A percentile compares a stretch with the other conserved stretches of the same genome.
These are phyloP conservation scores for Rhizophora apiculata DNA, from an alignment of 345 rosid genomes.

Conservation along the genomic window DNA sequence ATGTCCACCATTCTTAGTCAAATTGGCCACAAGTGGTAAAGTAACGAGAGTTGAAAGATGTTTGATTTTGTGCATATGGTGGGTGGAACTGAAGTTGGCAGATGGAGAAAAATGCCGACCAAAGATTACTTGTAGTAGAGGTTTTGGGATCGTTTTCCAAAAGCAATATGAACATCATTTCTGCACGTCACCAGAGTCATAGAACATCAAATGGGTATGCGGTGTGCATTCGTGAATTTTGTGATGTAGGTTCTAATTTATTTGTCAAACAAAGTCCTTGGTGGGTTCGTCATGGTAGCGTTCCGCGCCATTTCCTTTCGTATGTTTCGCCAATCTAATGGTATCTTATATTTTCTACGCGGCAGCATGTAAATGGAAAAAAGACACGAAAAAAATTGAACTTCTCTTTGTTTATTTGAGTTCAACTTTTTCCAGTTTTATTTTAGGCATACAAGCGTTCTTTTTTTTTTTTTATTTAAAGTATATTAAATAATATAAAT, in stretches of 20 bases:
- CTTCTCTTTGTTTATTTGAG: no score
- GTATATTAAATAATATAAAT: no score
- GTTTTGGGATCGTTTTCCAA: conserved; percentile 18
- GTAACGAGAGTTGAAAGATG: background rate
- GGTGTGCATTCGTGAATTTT: conserved; percentile 16
- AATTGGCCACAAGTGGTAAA: background rate
- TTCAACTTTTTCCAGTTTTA: no score
- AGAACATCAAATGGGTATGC: background rate
- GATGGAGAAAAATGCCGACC: conserved; percentile 19
- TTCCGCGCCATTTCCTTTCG: no score
- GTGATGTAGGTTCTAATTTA: no score
- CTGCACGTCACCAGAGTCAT: conserved; percentile 2
- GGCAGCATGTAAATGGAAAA: no score
- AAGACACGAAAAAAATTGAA: no score
- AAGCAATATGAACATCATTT: background rate
- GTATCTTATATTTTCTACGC: no score
- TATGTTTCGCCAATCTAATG: no score
- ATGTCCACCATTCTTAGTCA: background rate
- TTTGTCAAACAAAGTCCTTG: background rate
- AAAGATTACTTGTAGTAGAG: conserved; percentile 19
- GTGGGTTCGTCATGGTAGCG: no score
- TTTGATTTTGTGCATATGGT: background rate
- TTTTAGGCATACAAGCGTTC: no score
- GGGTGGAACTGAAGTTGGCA: conserved; percentile 6
- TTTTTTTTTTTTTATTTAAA: no score